Conservation (phyloP, 371 early-diverging fungal genomes). For the Mortierella sp. region DNA sequence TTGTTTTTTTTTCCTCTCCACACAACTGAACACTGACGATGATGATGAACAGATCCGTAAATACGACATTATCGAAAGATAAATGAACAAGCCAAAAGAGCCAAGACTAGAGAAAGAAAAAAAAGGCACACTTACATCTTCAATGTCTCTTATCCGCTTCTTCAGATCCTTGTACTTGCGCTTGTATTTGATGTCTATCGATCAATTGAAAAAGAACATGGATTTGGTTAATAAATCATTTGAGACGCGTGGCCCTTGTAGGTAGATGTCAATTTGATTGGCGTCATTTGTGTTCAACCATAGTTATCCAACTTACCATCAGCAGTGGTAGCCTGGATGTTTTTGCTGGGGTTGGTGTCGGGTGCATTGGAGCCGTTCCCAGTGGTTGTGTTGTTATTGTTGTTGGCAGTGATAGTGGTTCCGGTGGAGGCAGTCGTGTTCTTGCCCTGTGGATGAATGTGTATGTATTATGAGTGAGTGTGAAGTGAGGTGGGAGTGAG, state of each 20-base stretch:
- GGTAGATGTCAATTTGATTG: background rate
- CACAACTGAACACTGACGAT: background rate
- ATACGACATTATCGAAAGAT: background rate
- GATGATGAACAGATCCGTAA: background rate
- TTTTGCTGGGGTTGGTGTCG: background rate
- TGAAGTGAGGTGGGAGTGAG: background rate
- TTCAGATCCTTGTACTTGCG: constrained; percentile 72
- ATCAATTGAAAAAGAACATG: background rate
- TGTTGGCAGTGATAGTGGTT: background rate
- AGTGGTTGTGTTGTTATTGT: background rate
- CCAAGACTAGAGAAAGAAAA: constrained; percentile 14
- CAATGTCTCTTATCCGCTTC: constrained; percentile 70
- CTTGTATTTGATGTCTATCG: constrained; percentile 58
- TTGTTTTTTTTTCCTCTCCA: constrained; percentile 1
- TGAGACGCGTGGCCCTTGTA: background rate
- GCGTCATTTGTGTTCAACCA: background rate
- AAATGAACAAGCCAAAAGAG: too few species aligned
- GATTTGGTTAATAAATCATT: background rate
- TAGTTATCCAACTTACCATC: background rate
- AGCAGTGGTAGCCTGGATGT: background rate
- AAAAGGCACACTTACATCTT: constrained; percentile 61
- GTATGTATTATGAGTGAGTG: too few species aligned
- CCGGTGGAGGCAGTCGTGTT: background rate
- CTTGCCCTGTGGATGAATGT: constrained; percentile 6
- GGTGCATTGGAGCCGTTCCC: background rate